These are phyloP conservation scores for Luzula sylvatica DNA, from an alignment of 176 grass and related monocot genomes.

Conservation along the genomic window DNA sequence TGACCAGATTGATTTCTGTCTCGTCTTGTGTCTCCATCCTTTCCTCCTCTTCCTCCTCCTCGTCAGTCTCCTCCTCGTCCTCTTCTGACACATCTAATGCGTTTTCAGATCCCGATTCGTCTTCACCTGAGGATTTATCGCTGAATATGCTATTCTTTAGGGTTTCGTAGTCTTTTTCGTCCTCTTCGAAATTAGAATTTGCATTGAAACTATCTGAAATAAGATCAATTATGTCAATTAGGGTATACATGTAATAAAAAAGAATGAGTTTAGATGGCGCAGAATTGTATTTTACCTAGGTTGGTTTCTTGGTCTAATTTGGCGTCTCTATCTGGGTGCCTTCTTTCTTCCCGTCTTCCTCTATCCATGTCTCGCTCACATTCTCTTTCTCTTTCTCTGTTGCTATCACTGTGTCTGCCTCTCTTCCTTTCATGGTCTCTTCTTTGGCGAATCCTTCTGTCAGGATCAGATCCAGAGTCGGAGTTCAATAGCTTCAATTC, in stretches of 20 bases:
- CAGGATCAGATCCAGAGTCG: no score
- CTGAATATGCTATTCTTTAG: slow-evolving; percentile 74
- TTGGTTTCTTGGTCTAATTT: slow-evolving; percentile 75
- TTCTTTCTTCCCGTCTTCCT: slow-evolving; percentile 14
- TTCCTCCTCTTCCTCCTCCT: slow-evolving; percentile 78
- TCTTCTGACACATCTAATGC: slow-evolving; percentile 51
- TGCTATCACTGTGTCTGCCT: no score
- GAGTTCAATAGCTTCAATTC: no score
- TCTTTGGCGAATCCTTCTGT: no score
- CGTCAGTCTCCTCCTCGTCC: slow-evolving; percentile 52
- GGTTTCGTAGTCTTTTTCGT: slow-evolving; percentile 87
- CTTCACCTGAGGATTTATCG: slow-evolving; percentile 65
- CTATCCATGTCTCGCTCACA: no score
- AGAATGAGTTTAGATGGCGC: slow-evolving; percentile 7
- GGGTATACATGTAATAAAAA: background rate
- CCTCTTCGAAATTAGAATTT: slow-evolving; percentile 69
- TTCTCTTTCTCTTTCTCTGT: slow-evolving; percentile 1
- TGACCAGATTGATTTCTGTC: slow-evolving; percentile 86
- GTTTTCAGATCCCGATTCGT: slow-evolving; percentile 51
- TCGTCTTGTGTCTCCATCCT: slow-evolving; percentile 81
- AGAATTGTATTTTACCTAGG: slow-evolving; percentile 37
- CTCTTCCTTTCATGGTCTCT: no score
- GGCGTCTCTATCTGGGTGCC: background rate
- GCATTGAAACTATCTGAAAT: slow-evolving; percentile 77
- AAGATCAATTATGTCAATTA: no score